These are phyloP conservation scores for Dactylellina drechsleri DNA, from an alignment of 2,329 filamentous ascomycete genomes.

Conservation along the genomic window DNA sequence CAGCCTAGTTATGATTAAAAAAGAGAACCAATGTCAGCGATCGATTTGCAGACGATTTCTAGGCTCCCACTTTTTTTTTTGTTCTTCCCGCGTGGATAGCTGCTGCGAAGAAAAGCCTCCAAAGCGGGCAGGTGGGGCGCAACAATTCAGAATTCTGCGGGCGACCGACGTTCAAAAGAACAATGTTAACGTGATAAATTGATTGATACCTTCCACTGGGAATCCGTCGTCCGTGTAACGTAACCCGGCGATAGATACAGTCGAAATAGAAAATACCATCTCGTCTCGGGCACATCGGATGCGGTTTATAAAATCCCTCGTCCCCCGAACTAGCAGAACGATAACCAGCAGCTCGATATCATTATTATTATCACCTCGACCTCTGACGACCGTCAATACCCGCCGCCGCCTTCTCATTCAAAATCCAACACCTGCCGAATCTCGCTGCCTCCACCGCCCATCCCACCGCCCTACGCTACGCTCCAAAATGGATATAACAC, in stretches of 20 bases:
- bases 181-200: too few species aligned
- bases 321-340: slow-evolving; percentile 8
- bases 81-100: slow-evolving; percentile 20
- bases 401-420: slow-evolving; percentile 3
- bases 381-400: slow-evolving; percentile 41
- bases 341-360: neutral
- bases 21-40: too few species aligned
- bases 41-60: neutral
- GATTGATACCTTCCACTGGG: neutral
- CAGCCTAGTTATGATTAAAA: too few species aligned
- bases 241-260: neutral
- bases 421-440: slow-evolving; percentile 41
- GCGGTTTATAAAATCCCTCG: slow-evolving; percentile 52
- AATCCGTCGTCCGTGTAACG: slow-evolving; percentile 13
- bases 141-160: neutral
- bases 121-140: slow-evolving; percentile 50
- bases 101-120: slow-evolving; percentile 22
- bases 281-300: slow-evolving; percentile 1
- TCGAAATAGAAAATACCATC: neutral
- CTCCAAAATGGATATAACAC: slow-evolving; percentile 50
- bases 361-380: too few species aligned
- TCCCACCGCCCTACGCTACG: neutral
- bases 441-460: slow-evolving; percentile 21
- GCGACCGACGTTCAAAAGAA: neutral
- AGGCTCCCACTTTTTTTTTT: slow-evolving; percentile 35